A percentile compares a stretch with the other conserved stretches of the same genome.
phyloP scores from a whole-genome alignment of 1,139 yeast species.

The Magnusiomyces tetraspermus region DNA sequence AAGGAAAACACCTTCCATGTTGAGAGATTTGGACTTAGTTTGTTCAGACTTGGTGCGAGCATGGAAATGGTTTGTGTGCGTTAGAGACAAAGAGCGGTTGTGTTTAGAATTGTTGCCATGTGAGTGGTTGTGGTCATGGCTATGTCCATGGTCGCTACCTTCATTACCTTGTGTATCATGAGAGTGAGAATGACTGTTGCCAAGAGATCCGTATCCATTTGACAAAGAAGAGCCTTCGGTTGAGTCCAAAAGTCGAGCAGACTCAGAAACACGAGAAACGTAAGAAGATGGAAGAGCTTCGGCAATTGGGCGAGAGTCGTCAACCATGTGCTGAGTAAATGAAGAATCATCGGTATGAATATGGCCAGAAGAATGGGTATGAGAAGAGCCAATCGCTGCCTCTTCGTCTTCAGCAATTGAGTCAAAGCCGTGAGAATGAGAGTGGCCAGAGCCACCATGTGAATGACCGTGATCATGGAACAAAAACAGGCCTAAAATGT shows the following conservation, averaged over 20 bases:
- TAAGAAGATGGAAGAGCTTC: constrained; percentile 11
- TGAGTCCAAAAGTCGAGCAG: constrained; percentile 14
- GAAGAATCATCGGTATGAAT: constrained; percentile 1
- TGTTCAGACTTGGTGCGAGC: constrained; percentile 26
- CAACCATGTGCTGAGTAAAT: constrained; percentile 6
- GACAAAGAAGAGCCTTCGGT: constrained; percentile 13
- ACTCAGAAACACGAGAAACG: constrained; percentile 8
- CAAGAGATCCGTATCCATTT: not conserved
- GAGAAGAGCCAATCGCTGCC: constrained; percentile 9
- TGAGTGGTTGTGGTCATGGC: constrained; percentile 16
- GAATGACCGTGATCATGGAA: constrained; percentile 88
- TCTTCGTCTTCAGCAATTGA: constrained; percentile 15
- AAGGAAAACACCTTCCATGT: constrained; percentile 94
- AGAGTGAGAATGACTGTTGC: not conserved
- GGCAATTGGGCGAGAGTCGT: constrained; percentile 13
- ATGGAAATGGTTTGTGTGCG: constrained; percentile 34
- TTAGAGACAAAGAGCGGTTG: constrained; percentile 17
- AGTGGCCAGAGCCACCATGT: constrained; percentile 40
- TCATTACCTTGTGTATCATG: constrained; percentile 8
- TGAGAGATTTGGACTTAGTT: constrained; percentile 51
- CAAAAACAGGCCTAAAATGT: constrained; percentile 69
- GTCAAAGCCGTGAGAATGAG: constrained; percentile 23
- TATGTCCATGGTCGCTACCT: constrained; percentile 10
- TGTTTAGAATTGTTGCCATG: constrained; percentile 13
- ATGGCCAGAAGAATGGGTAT: constrained; percentile 15